Percentiles rank a stretch among this genome's conserved stretches.
Evolutionary conservation across 768 basidiomycete genomes (phyloP).

Genomic region (Chalciporus pseudorubinellus): DNA sequence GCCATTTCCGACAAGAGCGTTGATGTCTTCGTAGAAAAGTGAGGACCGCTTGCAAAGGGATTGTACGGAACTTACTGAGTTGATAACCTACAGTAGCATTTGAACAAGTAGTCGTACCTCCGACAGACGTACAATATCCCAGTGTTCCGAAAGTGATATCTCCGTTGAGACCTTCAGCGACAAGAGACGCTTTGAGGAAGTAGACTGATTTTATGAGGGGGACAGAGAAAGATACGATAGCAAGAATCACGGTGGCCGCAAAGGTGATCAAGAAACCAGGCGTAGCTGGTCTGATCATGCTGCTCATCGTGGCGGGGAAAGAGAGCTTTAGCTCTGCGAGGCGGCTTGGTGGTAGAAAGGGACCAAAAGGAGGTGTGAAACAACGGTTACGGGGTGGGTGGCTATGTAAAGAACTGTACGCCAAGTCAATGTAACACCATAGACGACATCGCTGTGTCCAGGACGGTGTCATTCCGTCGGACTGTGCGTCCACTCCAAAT

Average conservation of each 20-base stretch:
- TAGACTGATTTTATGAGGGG: slow-evolving; percentile 86
- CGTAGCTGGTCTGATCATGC: slow-evolving; percentile 76
- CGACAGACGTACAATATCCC: slow-evolving; percentile 76
- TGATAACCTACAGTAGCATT: slow-evolving; percentile 82
- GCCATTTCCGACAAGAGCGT: slow-evolving; percentile 70
- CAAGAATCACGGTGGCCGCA: slow-evolving; percentile 73
- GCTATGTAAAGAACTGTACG: slow-evolving; percentile 19
- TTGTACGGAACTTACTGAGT: slow-evolving; percentile 56
- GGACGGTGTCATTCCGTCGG: too few relatives aligned
- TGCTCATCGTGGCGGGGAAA: slow-evolving; percentile 43
- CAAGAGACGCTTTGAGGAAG: slow-evolving; percentile 78
- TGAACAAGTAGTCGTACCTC: slow-evolving; percentile 65
- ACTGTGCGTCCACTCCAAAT: slow-evolving; percentile 33
- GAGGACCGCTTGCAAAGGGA: slow-evolving; percentile 7
- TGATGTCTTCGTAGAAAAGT: slow-evolving; percentile 59
- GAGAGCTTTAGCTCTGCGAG: too few relatives aligned
- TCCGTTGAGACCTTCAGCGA: slow-evolving; percentile 47
- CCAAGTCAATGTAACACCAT: too few relatives aligned
- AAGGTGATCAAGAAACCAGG: slow-evolving; percentile 86
- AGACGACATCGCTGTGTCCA: too few relatives aligned
- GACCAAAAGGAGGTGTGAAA: background rate
- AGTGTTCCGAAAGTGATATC: slow-evolving; percentile 82
- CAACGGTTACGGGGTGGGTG: background rate
- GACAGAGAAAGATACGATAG: slow-evolving; percentile 86
- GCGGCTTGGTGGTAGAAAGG: background rate